phyloP scores from a whole-genome alignment of 2,329 filamentous ascomycete species.

The Pseudogymnoascus sp. region DNA sequence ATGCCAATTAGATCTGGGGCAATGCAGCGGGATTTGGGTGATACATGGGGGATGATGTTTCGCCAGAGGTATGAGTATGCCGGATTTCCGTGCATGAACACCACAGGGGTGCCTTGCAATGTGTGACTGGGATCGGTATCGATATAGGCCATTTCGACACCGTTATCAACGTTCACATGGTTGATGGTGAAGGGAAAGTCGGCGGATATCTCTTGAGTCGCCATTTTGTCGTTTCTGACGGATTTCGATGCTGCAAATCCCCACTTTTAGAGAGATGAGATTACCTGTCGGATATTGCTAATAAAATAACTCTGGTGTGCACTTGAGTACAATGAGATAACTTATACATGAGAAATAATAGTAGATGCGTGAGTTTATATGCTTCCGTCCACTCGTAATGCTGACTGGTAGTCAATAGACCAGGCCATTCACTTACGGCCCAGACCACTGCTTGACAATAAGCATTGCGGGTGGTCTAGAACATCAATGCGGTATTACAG shows the following conservation, averaged over 20 bases:
- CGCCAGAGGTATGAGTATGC: conserved; percentile 4
- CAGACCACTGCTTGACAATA: background rate
- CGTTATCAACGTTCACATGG: background rate
- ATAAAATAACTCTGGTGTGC: background rate
- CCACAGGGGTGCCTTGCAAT: background rate
- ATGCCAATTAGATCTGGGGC: background rate
- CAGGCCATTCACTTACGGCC: background rate
- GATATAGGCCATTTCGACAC: background rate
- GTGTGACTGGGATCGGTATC: background rate
- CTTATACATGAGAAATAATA: background rate
- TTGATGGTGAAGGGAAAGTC: background rate
- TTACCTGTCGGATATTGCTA: background rate
- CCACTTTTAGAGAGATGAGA: background rate
- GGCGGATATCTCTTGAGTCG: background rate
- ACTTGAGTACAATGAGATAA: background rate
- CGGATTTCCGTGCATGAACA: conserved; percentile 4
- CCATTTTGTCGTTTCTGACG: background rate
- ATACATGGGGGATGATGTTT: conserved; percentile 5
- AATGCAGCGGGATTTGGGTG: background rate
- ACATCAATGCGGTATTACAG: background rate
- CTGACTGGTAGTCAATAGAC: background rate
- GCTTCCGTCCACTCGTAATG: background rate
- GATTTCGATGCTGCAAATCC: background rate
- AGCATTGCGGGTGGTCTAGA: background rate
- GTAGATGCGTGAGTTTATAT: background rate